Base-by-base conservation (phyloP, 2,329 filamentous ascomycete species). In the Thyridium curvatum region DNA sequence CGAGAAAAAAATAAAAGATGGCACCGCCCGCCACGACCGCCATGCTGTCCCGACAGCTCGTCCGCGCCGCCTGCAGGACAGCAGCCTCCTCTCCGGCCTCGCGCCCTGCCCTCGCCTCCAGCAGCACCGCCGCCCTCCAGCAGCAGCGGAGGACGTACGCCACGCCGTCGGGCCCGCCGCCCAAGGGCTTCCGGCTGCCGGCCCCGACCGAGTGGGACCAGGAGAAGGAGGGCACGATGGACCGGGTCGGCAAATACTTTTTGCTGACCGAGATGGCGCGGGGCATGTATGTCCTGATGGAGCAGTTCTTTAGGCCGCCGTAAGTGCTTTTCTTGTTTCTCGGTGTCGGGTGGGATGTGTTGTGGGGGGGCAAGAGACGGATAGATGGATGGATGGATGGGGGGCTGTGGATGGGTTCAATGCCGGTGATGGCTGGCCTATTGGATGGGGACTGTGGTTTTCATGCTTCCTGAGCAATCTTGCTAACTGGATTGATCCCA, bases 241-340 rank as follows among this genome's bases (percentile, higher is more conserved):
- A 96, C 67, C 84, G 83, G 62, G 74, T 88, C 47, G 89, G 86
- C 52, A 93, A 90, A 62, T 97, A 89, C 74, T 98, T 98, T 69
- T 77, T 98, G 60, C 71, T 97, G 74, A 82, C 86, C 39, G 93
- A 98, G 75, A 93, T 97, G 84, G 77, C 87, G 62, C 82, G 93
- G 59, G 93, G 93, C 65, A 97, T 98, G 93, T 98, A 96, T 60
- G 82, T 98, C 51, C 80, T 93, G 65, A 62, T 98, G 60, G 93
- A 98, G 77, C 91, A 98, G 72, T 98, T 85, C 78, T 97, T 98
- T 74, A 77, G 93, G 65, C 88, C 91, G 68, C 90, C 93, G 86
- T 97, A 77, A 76, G 89, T 89, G 35, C 14, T 45, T 39, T 32
- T 33, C 33, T 43, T 30, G 14, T 17, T 12, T 32, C 35, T 6